Conservation (phyloP, 2,329 filamentous ascomycete genomes). For the Lecanicillium sp. region DNA sequence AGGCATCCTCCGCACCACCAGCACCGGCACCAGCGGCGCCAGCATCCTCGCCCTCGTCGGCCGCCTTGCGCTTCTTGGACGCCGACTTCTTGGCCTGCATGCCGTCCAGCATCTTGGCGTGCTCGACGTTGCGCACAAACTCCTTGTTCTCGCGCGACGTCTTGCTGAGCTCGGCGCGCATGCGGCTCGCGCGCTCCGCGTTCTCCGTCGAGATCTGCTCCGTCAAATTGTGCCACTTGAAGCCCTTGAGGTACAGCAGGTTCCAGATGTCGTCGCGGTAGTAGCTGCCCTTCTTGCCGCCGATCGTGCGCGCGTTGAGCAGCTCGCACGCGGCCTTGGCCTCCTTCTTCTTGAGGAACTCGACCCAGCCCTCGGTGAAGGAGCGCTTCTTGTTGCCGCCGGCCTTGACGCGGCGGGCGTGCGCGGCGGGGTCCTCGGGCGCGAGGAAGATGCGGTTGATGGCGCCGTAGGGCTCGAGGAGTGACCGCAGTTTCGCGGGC, state of each 20-base stretch:
- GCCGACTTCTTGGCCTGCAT: conserved; percentile 51
- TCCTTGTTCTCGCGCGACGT: conserved; percentile 74
- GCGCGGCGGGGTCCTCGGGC: conserved; percentile 63
- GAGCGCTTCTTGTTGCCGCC: conserved; percentile 79
- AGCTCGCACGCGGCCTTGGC: conserved; percentile 71
- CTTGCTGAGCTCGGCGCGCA: conserved; percentile 72
- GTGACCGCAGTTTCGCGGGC: conserved; percentile 66
- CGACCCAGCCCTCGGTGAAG: conserved; percentile 84
- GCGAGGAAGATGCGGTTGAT: conserved; percentile 75
- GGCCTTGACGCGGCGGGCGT: conserved; percentile 59
- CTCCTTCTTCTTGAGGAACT: conserved; percentile 69
- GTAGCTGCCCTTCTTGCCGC: conserved; percentile 76
- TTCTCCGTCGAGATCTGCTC: conserved; percentile 78
- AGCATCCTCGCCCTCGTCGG: conserved; percentile 21
- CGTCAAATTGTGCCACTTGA: conserved; percentile 73
- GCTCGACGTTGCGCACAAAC: conserved; percentile 74
- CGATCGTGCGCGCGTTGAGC: conserved; percentile 71
- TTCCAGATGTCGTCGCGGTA: conserved; percentile 88
- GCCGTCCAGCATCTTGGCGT: conserved; percentile 69
- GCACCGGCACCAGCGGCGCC: conserved; percentile 17
- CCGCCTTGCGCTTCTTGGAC: conserved; percentile 37
- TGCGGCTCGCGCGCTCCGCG: conserved; percentile 67
- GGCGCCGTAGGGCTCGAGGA: conserved; percentile 67
- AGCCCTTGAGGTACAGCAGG: conserved; percentile 71
- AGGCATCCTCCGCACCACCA: conserved; percentile 18